These are phyloP conservation scores for Backusella tuberculispora DNA, from an alignment of 192 early-diverging fungal genomes.

Conservation along the genomic window DNA sequence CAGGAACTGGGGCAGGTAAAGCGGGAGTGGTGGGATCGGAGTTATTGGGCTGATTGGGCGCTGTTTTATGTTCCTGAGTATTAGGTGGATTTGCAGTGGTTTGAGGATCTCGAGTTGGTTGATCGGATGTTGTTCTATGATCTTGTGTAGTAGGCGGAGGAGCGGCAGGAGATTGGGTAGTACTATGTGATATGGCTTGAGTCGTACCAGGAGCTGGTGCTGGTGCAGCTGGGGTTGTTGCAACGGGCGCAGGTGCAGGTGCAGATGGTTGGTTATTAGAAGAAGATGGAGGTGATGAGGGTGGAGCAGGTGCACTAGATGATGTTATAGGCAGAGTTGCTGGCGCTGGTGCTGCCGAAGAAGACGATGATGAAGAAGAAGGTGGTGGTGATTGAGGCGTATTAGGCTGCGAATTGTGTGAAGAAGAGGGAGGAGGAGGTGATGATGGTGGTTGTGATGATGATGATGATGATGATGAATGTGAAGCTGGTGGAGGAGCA, in stretches of 20 bases:
- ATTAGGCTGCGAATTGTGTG: background rate
- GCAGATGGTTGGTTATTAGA: background rate
- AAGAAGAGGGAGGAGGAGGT: background rate
- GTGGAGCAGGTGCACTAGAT: background rate
- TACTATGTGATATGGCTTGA: background rate
- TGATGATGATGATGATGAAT: background rate
- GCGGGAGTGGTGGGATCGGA: background rate
- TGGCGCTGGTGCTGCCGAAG: conserved; percentile 1
- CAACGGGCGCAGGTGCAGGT: conserved; percentile 6
- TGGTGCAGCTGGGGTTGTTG: conserved; percentile 3
- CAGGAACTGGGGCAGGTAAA: background rate
- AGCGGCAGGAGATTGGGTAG: background rate
- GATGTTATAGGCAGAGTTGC: background rate
- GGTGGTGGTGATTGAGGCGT: background rate
- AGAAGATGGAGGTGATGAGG: conserved; percentile 13
- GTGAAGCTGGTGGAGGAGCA: background rate
- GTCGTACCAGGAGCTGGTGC: conserved; percentile 11
- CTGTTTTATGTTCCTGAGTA: background rate
- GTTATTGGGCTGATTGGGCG: background rate
- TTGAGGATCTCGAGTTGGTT: background rate
- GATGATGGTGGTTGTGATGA: background rate
- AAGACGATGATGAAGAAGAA: conserved; percentile 14
- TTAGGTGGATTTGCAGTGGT: background rate
- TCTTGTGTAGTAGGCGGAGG: conserved; percentile 7
- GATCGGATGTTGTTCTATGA: background rate